Conservation (phyloP, 2,329 filamentous ascomycete genomes). For the Hypoxylon sp. region DNA sequence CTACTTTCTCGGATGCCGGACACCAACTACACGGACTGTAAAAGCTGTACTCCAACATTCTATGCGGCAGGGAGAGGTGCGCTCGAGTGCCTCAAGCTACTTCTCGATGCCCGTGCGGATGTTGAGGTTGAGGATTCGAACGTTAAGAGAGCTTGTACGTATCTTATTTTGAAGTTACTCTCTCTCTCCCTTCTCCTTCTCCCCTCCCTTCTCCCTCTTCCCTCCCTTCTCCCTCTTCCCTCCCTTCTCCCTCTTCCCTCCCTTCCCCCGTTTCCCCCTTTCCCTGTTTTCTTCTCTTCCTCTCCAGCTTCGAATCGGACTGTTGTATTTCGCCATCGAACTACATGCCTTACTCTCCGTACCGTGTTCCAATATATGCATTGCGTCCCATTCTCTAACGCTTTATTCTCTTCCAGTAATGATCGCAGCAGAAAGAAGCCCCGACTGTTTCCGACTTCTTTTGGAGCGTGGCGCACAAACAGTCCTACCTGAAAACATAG, state of each 20-base stretch:
- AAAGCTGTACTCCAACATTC: not conserved
- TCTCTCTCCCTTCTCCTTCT: not conserved
- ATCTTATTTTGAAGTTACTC: not conserved
- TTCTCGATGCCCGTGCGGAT: slow-evolving; percentile 16
- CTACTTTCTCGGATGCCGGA: slow-evolving; percentile 5
- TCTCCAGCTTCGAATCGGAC: no score
- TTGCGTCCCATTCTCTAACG: not conserved
- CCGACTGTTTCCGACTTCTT: slow-evolving; percentile 9
- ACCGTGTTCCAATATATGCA: not conserved
- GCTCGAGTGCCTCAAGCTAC: slow-evolving; percentile 13
- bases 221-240: no score
- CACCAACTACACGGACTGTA: slow-evolving; percentile 3
- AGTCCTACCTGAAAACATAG: not conserved
- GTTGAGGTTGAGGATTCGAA: not conserved
- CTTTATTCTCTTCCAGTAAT: not conserved
- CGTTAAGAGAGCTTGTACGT: slow-evolving; percentile 8
- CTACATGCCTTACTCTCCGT: not conserved
- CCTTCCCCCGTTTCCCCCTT: no score
- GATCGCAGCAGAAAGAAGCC: not conserved
- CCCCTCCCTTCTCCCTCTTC: not conserved
- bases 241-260: no score
- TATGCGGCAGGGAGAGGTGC: slow-evolving; percentile 9
- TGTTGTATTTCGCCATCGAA: no score
- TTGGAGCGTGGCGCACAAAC: slow-evolving; percentile 6
- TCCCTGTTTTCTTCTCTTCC: no score